These are phyloP conservation scores for Cyberlindnera mrakii DNA, from an alignment of 805 yeast genomes.

Conservation along the genomic window DNA sequence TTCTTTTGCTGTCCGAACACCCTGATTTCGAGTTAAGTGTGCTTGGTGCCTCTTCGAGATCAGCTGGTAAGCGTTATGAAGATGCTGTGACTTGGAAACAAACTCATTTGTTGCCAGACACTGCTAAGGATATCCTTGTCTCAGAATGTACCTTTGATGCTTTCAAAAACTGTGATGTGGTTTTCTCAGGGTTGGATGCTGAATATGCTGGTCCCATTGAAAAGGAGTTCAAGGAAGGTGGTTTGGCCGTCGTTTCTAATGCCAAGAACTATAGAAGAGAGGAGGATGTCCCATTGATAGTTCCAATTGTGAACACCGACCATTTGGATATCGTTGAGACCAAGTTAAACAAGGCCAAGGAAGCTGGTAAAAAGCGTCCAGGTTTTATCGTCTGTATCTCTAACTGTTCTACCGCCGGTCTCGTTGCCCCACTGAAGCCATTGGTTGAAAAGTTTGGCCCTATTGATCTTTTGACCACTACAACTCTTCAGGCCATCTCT, in stretches of 20 bases:
- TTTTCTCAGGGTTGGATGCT: constrained; percentile 90
- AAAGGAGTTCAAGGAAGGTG: constrained; percentile 72
- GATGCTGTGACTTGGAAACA: constrained; percentile 96
- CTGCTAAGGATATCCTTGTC: constrained; percentile 58
- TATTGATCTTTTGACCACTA: constrained; percentile 74
- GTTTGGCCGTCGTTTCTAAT: constrained; percentile 82
- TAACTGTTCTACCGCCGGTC: constrained; percentile 97
- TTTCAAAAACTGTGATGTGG: constrained; percentile 87
- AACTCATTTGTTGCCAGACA: constrained; percentile 70
- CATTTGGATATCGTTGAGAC: constrained; percentile 72
- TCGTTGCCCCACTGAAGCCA: constrained; percentile 96
- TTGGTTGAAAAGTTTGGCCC: constrained; percentile 88
- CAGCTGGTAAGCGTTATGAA: constrained; percentile 82
- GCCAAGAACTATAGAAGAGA: constrained; percentile 95
- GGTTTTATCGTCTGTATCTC: constrained; percentile 94
- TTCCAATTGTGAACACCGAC: constrained; percentile 91
- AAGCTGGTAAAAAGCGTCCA: constrained; percentile 48
- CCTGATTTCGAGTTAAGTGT: constrained; percentile 84
- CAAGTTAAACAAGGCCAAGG: constrained; percentile 47
- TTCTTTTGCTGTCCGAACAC: constrained; percentile 74
- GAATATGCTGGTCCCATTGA: constrained; percentile 93
- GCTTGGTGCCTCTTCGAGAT: constrained; percentile 88
- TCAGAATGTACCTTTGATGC: constrained; percentile 70
- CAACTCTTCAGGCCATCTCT: constrained; percentile 95
- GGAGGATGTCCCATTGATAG: constrained; percentile 82